Conservation (phyloP, 1,284 basidiomycete species). For the Pterula multifida region DNA sequence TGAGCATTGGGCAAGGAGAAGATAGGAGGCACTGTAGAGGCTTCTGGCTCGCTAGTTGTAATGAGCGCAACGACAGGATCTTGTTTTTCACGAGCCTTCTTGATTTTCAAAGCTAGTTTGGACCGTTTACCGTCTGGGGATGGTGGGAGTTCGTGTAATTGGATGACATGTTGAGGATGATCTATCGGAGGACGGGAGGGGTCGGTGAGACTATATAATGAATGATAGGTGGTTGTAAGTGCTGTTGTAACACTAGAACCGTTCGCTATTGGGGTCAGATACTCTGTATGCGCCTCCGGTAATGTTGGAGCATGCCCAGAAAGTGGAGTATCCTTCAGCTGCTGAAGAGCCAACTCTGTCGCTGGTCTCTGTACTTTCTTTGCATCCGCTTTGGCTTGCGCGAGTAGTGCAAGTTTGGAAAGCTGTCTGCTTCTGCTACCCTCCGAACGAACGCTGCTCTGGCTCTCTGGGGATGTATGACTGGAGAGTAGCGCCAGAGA, state of each 20-base stretch:
- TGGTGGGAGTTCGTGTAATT: constrained; percentile 15
- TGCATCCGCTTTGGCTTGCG: constrained; percentile 47
- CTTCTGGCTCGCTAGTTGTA: constrained; percentile 25
- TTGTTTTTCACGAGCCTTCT: constrained; percentile 32
- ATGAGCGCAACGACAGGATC: constrained; percentile 17
- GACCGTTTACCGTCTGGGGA: constrained; percentile 28
- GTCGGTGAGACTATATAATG: constrained; percentile 41
- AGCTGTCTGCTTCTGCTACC: constrained; percentile 21
- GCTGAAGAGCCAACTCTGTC: constrained; percentile 8
- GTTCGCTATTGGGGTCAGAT: constrained; percentile 62
- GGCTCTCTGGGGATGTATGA: neutral
- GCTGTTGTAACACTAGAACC: constrained; percentile 66
- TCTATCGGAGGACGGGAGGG: constrained; percentile 24
- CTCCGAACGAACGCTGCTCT: neutral
- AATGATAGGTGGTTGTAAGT: constrained; percentile 67
- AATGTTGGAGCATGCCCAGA: constrained; percentile 17
- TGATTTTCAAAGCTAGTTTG: constrained; percentile 60
- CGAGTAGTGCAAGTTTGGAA: constrained; percentile 62
- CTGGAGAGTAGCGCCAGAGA: neutral
- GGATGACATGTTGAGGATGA: constrained; percentile 28
- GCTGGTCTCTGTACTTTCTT: constrained; percentile 19
- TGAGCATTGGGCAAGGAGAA: constrained; percentile 35
- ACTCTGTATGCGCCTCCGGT: constrained; percentile 43
- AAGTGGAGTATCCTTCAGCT: constrained; percentile 8
- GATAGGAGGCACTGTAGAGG: constrained; percentile 34